Base-by-base conservation (phyloP, 2,329 filamentous ascomycete genomes). In the Cryphonectria parasitica region DNA sequence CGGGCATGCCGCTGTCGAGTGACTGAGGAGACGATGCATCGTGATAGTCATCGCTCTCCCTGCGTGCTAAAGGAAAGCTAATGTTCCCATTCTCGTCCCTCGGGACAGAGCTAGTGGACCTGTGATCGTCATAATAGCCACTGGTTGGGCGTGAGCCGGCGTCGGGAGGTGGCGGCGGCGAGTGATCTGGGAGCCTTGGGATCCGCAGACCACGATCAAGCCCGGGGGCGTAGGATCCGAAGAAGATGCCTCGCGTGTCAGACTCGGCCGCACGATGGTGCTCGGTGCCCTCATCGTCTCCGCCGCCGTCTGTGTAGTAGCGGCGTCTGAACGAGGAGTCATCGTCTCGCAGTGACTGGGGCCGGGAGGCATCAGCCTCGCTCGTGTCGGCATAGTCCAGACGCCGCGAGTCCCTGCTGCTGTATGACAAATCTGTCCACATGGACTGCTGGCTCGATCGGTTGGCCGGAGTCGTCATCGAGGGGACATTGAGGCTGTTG, bases 381-480 rank as follows among this genome's bases (percentile, higher is more conserved):
- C 80, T 82, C 70, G 86, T 89, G 19, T 71, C 70, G n/a, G 69
- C 63, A 34, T 71, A 72, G 25, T 72, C 71, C n/a, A 72, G 62
- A 22, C 71, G 69, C 19, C 71, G 71, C 6, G 71, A 72, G 52
- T 72, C 71, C 61, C 71, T 66, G 54, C 71, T 72, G 34, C 71
- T 72, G 52, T 72, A 72, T 0, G 87, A 88, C 71, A 87, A 85
- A 75, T 90, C 87, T 36, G 88, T 89, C 88, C 88, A 90, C n/a
- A 83, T 81, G 1, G 87, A 88, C 68, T 86, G 84, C 64, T 88
- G 85, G 73, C 87, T 89, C 28, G 80, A 78, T 52, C 87, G 82
- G 71, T 88, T 81, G 71, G 80, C 78, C 58, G 83, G 78, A 66
- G 82, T 76, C 65, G 82, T 75, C 74, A 82, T 77, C 65, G 82